Percentiles rank a stretch among this genome's conserved stretches.
These are phyloP conservation scores for Porphyridium purpureum DNA, from an alignment of 23 red algal species.

Conservation along the genomic window DNA sequence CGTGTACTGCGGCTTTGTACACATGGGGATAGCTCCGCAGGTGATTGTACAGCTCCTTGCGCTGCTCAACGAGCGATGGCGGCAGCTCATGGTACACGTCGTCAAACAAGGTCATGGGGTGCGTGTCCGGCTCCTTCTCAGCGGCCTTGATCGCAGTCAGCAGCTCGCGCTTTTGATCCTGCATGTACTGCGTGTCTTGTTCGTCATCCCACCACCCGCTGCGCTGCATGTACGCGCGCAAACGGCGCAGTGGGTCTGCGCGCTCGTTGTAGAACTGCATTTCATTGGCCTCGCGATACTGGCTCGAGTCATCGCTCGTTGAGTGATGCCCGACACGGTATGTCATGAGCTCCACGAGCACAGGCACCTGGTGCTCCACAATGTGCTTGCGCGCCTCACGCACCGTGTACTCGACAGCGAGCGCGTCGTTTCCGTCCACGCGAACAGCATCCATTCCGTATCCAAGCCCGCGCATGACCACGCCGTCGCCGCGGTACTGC, in stretches of 20 bases:
- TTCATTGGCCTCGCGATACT: slow-evolving; percentile 20
- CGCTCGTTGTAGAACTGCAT: slow-evolving; percentile 13
- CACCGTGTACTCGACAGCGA: slow-evolving; percentile 22
- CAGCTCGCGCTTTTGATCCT: slow-evolving; percentile 5
- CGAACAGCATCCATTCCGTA: slow-evolving; percentile 47
- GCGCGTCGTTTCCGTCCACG: slow-evolving; percentile 48
- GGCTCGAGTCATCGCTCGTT: slow-evolving; percentile 37
- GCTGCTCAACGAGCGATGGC: slow-evolving; percentile 14
- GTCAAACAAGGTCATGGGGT: slow-evolving; percentile 7
- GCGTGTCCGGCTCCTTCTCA: slow-evolving; percentile 5
- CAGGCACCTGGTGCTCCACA: neutral
- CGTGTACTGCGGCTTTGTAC: too few species aligned
- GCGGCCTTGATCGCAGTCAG: slow-evolving; percentile 9
- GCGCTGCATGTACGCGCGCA: slow-evolving; percentile 11
- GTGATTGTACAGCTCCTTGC: slow-evolving; percentile 1
- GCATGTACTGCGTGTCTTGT: slow-evolving; percentile 4
- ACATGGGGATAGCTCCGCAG: neutral
- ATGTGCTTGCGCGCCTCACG: slow-evolving; percentile 4
- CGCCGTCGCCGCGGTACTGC: slow-evolving; percentile 45
- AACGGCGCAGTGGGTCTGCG: slow-evolving; percentile 20
- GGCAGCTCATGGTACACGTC: slow-evolving; percentile 28
- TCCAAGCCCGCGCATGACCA: slow-evolving; percentile 15
- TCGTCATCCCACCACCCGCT: slow-evolving; percentile 8
- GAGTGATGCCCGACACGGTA: slow-evolving; percentile 27
- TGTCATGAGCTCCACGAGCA: slow-evolving; percentile 40